Conservation (phyloP, 2,329 filamentous ascomycete genomes). For the Dactylellina haptotyla region DNA sequence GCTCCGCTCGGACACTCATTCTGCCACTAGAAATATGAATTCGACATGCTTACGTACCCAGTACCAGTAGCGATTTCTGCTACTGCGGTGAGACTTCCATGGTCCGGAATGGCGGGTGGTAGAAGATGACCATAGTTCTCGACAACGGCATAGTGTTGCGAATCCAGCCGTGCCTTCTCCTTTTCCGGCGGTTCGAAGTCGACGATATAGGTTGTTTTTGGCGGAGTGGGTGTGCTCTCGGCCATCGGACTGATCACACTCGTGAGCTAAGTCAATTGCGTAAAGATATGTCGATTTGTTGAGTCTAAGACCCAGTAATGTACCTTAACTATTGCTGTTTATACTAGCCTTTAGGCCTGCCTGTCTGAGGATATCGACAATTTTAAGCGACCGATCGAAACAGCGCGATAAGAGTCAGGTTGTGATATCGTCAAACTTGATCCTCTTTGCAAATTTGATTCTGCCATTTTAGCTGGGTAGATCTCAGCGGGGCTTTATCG, state of each 20-base stretch:
- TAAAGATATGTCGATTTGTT: too few species aligned
- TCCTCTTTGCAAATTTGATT: too few species aligned
- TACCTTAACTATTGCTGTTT: too few species aligned
- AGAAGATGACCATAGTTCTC: conserved; percentile 30
- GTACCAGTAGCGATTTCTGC: conserved; percentile 33
- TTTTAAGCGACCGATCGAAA: too few species aligned
- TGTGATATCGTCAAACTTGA: neutral
- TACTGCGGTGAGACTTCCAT: conserved; percentile 2
- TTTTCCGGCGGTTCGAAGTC: conserved; percentile 42
- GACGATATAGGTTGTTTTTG: conserved; percentile 35
- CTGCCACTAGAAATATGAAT: neutral
- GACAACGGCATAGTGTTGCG: conserved; percentile 15
- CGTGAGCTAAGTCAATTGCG: neutral
- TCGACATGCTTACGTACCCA: conserved; percentile 11
- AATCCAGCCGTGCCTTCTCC: conserved; percentile 27
- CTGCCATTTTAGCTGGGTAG: too few species aligned
- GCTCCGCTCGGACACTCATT: neutral
- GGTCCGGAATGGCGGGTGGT: conserved; percentile 24
- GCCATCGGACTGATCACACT: neutral
- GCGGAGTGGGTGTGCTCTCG: conserved; percentile 5
- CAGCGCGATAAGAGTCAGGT: too few species aligned
- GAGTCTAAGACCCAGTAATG: too few species aligned
- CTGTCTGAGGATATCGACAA: too few species aligned
- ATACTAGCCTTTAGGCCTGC: too few species aligned
- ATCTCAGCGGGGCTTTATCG: neutral